Evolutionary conservation across 176 grass and related monocot genomes (phyloP), one percentile per base, ranked within the genome.

Genomic region (Rhynchospora pubera): DNA sequence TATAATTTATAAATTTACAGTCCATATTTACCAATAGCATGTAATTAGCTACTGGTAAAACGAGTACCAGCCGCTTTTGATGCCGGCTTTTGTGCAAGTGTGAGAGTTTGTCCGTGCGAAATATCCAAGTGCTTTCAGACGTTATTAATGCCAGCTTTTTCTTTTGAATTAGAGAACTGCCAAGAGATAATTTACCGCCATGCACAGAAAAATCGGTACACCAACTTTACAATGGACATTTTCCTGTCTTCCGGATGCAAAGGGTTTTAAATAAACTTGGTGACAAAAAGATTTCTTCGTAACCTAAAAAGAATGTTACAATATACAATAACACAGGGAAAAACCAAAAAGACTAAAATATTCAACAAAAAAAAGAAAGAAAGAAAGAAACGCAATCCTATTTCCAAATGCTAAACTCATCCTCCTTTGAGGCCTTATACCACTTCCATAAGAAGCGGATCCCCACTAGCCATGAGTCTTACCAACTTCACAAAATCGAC

Each of bases 401-500:
- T 65, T 65, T 82, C 61, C 19, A 67, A 79, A 82, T 56, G 55
- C 48, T 77, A 32, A 32, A 77, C 48, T 18, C 14, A 76, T 7
- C 72, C 72, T 77, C 72, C 72, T 50, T 65, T 67, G 53, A 59
- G 59, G 62, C 44, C 61, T 94, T 84, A 99, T 89, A 96, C 97
- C 89, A 99, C 83, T 59, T 99, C 97, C 86, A 90, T 89, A 72
- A 99, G 69, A 89, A 99, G 97, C 65, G 97, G 97, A 74, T 99
- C 97, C 63, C 91, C 91, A 46, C 45, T 82, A 80, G 91, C 89
- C 97, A 99, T 99, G 58, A 89, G 66, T 87, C 89, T 79, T 30
- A 99, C 88, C 39, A 99, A 79, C 63, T 96, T 99, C 60, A 99
- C 88, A 77, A 96, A 99, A 84, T 99, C 91, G 13, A 91, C 85